Conservation (phyloP, 305 asterid species). For the Solanum chacoense region DNA sequence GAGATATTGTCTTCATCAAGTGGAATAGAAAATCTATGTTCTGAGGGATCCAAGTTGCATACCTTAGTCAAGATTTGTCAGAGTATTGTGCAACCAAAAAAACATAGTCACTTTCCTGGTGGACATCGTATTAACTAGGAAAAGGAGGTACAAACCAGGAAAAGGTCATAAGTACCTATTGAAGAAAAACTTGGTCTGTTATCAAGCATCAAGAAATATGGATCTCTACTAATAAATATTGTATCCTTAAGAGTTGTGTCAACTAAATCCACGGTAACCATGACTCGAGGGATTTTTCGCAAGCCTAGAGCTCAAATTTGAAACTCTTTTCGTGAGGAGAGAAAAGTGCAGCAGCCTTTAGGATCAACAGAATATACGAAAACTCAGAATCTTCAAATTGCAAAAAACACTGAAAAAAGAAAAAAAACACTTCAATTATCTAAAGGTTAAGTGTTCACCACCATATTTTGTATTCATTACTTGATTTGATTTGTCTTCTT, state of each 20-base stretch:
- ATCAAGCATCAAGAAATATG: not conserved
- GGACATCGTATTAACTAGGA: not conserved
- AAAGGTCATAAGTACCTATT: not conserved
- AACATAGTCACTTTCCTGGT: too few relatives aligned
- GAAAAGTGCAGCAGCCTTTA: not conserved
- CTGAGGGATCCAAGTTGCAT: too few relatives aligned
- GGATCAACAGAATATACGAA: not conserved
- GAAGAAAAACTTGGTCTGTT: not conserved
- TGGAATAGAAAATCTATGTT: too few relatives aligned
- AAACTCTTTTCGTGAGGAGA: not conserved
- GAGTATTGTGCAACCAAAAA: not conserved
- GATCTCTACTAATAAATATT: not conserved
- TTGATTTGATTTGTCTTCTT: not conserved
- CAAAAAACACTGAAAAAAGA: too few relatives aligned
- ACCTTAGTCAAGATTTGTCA: not conserved
- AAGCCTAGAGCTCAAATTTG: not conserved
- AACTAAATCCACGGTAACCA: not conserved
- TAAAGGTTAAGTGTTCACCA: not conserved
- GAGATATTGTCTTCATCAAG: not conserved
- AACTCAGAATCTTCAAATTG: not conserved
- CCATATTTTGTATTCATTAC: not conserved
- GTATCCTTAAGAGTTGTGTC: not conserved
- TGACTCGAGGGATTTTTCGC: not conserved
- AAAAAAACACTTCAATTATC: too few relatives aligned
- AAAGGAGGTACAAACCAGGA: not conserved